Evolutionary conservation across 2,329 filamentous ascomycete genomes (phyloP), one percentile per base, ranked within the genome.

Genomic region (Exophiala oligosperma): DNA sequence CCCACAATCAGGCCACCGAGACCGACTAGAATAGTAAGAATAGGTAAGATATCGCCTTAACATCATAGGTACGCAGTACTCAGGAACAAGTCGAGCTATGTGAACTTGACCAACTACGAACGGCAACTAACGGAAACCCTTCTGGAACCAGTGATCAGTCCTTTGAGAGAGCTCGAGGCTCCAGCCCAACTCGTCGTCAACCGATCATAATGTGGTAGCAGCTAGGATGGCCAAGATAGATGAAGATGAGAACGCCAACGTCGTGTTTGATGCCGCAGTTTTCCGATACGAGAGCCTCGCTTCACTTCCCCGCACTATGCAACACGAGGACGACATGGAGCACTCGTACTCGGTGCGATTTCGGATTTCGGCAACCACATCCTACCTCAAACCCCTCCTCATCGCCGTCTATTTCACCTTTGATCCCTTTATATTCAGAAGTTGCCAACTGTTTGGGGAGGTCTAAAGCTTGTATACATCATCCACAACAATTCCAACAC

Each of bases 1-100:
- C 60, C 63, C 23, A 63, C 47, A 38, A 58, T 62, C 37, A 61
- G 28, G 14, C 53, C 58, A 14, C 61, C 61, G 1, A 24, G 48
- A 23, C 63, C 60, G 37, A 65, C 61, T 5, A 60, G 44, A 32
- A 51, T 38, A 1, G 58, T 61, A 17, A 63, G 52, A 8, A 51
- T 24, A 17, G 60, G 56, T 3, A 57, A 55, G n/a, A 43, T n/a
- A 23, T 17, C 40, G 14, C 35, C 35, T 7, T 7, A 37, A 37
- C 17, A 17, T 17, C 17, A 17, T 17, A 17, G 17, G 17, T 17
- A 17, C 17, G 17, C 17, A 17, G 17, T 17, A 17, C 17, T 17
- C 17, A 17, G 17, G 17, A 17, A 17, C 17, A 17, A 17, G 17
- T 17, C 26, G 26, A 28, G 26, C 26, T 28, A 28, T 28, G 26